A percentile compares a stretch with the other conserved stretches of the same genome.
Evolutionary conservation across 2,329 filamentous ascomycete species (phyloP).

Genomic region (Arthroderma sp.): DNA sequence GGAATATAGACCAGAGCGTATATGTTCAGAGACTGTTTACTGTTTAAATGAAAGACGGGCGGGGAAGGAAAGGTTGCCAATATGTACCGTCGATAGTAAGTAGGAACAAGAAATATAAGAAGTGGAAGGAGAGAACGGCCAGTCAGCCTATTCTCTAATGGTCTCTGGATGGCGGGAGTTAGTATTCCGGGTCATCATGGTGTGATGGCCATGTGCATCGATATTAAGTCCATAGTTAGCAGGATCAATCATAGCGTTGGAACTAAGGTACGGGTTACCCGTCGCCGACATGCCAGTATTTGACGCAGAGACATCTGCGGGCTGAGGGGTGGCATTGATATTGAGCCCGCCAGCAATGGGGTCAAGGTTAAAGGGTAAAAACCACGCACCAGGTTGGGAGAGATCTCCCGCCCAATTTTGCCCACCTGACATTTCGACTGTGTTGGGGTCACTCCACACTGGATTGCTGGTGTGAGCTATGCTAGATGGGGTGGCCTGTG

Average conservation of each 20-base stretch:
- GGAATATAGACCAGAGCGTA: too few species aligned
- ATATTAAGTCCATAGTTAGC: not conserved
- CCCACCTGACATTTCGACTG: constrained; percentile 9
- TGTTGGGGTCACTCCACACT: constrained; percentile 22
- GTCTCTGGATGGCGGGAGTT: not conserved
- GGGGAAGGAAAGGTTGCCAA: too few species aligned
- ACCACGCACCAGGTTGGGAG: constrained; percentile 57
- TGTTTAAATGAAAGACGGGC: too few species aligned
- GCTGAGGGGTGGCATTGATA: not conserved
- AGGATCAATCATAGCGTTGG: not conserved
- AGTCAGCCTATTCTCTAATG: not conserved
- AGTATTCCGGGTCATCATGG: not conserved
- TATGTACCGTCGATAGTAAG: too few species aligned
- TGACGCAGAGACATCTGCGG: not conserved
- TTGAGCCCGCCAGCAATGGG: constrained; percentile 31
- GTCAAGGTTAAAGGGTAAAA: constrained; percentile 84
- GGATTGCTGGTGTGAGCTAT: constrained; percentile 13
- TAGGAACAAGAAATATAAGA: too few species aligned
- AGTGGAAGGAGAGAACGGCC: not conserved
- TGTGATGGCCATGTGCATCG: not conserved
- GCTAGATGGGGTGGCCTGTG: not conserved
- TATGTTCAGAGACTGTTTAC: too few species aligned
- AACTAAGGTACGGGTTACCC: not conserved
- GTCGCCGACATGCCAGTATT: not conserved
- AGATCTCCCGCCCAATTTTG: constrained; percentile 20